Conservation (phyloP, 208 protist species). For the Leishmania amazonensis region DNA sequence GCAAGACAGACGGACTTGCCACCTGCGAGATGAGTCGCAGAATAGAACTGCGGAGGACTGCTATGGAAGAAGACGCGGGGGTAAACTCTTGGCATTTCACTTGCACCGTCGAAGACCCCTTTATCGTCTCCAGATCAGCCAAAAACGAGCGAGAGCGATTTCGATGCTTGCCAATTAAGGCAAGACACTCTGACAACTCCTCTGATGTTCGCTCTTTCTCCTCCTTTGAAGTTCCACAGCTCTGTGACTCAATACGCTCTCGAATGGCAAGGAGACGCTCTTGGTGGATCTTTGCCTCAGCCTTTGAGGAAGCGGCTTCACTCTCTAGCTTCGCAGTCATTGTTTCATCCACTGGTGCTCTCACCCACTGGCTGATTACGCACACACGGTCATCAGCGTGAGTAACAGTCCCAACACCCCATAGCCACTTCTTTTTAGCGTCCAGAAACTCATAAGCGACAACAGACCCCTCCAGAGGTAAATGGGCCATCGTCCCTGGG, state of each 20-base stretch:
- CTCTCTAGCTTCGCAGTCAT: slow-evolving; percentile 6
- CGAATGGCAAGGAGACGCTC: slow-evolving; percentile 21
- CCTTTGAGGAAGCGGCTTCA: slow-evolving; percentile 18
- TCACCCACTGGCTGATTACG: slow-evolving; percentile 18
- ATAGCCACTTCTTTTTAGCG: slow-evolving; percentile 24
- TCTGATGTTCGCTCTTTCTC: slow-evolving; percentile 21
- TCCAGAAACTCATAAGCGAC: slow-evolving; percentile 33
- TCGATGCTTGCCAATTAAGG: slow-evolving; percentile 22
- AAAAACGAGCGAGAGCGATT: slow-evolving; percentile 20
- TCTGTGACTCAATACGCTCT: slow-evolving; percentile 19
- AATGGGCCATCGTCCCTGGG: slow-evolving; percentile 1
- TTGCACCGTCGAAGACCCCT: neutral
- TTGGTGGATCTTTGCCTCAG: slow-evolving; percentile 17
- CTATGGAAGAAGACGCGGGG: slow-evolving; percentile 6
- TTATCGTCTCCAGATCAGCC: slow-evolving; percentile 12
- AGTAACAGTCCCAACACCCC: slow-evolving; percentile 19
- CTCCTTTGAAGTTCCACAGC: neutral
- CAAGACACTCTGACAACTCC: slow-evolving; percentile 27
- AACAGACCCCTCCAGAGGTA: slow-evolving; percentile 13
- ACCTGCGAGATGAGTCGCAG: slow-evolving; percentile 2
- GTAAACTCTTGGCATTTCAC: slow-evolving; percentile 6
- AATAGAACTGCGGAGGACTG: slow-evolving; percentile 25
- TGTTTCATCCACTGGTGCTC: slow-evolving; percentile 7
- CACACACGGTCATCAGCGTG: slow-evolving; percentile 24
- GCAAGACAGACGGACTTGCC: neutral